phyloP scores from a whole-genome alignment of 768 basidiomycete species.

The Podaxis rugospora region DNA sequence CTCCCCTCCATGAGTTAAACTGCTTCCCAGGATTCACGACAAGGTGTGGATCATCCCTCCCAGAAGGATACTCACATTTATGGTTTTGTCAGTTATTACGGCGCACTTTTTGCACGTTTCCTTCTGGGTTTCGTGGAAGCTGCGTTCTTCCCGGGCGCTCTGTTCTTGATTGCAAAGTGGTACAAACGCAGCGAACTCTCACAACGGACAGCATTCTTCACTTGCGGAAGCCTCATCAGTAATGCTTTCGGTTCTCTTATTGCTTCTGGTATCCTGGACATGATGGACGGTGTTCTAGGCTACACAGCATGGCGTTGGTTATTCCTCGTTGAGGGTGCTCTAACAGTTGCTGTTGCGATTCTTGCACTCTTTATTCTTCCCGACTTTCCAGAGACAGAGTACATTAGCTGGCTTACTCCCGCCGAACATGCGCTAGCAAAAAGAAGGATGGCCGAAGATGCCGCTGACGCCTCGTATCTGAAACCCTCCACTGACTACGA shows the following conservation, averaged over 20 bases:
- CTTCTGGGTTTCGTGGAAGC: conserved; percentile 74
- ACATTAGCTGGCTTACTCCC: conserved; percentile 49
- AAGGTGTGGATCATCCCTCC: conserved; percentile 20
- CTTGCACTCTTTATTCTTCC: conserved; percentile 63
- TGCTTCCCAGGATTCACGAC: conserved; percentile 33
- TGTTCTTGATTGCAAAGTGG: conserved; percentile 66
- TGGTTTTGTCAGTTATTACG: conserved; percentile 46
- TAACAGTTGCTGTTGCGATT: conserved; percentile 49
- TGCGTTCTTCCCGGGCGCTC: conserved; percentile 66
- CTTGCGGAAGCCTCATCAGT: conserved; percentile 69
- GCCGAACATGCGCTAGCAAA: conserved; percentile 54
- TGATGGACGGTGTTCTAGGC: conserved; percentile 67
- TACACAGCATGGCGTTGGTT: conserved; percentile 77
- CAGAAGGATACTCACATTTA: background rate
- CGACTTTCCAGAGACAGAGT: conserved; percentile 58
- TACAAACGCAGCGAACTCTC: conserved; percentile 72
- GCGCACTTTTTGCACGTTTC: conserved; percentile 66
- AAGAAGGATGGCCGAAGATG: conserved; percentile 60
- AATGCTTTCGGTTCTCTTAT: conserved; percentile 82
- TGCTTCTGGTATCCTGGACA: conserved; percentile 68
- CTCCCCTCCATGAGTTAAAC: background rate
- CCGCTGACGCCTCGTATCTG: background rate
- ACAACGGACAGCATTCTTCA: conserved; percentile 60
- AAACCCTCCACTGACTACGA: conserved; percentile 14
- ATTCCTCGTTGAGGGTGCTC: conserved; percentile 62